Base-by-base conservation (phyloP, 139 green algal genomes). In the Micromonas commoda region DNA sequence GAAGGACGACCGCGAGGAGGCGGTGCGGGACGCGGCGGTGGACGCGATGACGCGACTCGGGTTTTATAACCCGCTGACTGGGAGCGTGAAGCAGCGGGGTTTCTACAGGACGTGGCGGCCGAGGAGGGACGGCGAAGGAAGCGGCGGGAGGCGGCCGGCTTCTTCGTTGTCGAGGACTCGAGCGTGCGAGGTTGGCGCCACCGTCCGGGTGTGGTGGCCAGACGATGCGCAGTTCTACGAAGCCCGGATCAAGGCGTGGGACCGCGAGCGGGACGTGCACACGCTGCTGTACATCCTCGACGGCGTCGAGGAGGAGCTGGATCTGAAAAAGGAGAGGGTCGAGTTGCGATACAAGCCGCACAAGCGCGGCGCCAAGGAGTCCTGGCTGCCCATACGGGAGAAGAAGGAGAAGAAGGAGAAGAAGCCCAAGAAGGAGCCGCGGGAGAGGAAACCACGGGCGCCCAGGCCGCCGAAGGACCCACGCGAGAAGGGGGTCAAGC, bases 201-300 rank as follows among this genome's bases (percentile, higher is more conserved):
- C 33, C 34, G 26, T 75, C 32, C 68, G 68, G 0, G 68, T 75
- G 68, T 75, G 37, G 37, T 75, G 68, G 68, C 37, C 2, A 13
- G 23, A 53, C 37, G 68, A 75, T 34, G 0, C 60, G 37, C n/a
- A 29, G 34, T 75, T 33, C 20, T 75, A 75, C 37, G 68, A 75
- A 61, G 68, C 68, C 1, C 52, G 53, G 1, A 37, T 75, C 1
- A 75, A 75, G 35, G 38, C 37, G 20, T 26, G 23, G 24, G 38
- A 75, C 9, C 52, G 53, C 21, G 38, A 19, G 29, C 60, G 37
- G 35, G 23, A 39, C 1, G 16, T 19, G 64, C 29, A 71, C 64
- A 71, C 64, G 26, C n/a, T 75, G 5, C 24, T 60, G 24, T 75
- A 75, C 68, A 34, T 61, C 35, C 37, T 63, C 31, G 68, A 75